These are phyloP conservation scores for Diaporthe sp. DNA, from an alignment of 2,329 filamentous ascomycete species.

Conservation along the genomic window DNA sequence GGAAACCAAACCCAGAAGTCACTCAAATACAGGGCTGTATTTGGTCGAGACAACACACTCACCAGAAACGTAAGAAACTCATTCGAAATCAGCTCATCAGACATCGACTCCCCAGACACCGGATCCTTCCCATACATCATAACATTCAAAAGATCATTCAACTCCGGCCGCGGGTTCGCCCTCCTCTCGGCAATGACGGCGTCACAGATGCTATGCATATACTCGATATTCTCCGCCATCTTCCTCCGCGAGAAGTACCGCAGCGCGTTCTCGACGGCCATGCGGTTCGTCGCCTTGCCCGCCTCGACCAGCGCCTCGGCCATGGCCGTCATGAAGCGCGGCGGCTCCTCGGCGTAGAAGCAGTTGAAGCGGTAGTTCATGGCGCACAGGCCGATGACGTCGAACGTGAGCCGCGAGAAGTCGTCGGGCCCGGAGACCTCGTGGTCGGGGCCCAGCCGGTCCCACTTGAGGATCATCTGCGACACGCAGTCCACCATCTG, in stretches of 20 bases:
- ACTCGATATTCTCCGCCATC: constrained; percentile 41
- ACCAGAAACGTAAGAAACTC: constrained; percentile 44
- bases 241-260: constrained; percentile 37
- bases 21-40: neutral
- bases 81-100: constrained; percentile 43
- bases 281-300: constrained; percentile 38
- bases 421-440: constrained; percentile 40
- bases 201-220: constrained; percentile 41
- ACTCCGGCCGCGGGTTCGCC: constrained; percentile 42
- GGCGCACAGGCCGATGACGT: constrained; percentile 43
- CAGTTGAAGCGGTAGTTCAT: constrained; percentile 45
- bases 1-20: neutral
- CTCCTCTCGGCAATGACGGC: constrained; percentile 42
- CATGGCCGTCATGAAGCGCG: constrained; percentile 41
- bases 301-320: constrained; percentile 42
- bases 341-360: constrained; percentile 42
- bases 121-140: constrained; percentile 44
- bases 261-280: constrained; percentile 39
- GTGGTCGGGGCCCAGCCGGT: constrained; percentile 42
- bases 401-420: constrained; percentile 43
- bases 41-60: neutral
- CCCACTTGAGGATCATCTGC: constrained; percentile 44
- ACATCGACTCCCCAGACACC: constrained; percentile 42
- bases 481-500: constrained; percentile 43
- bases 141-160: constrained; percentile 42